Conservation (phyloP, 2,329 filamentous ascomycete species). For the Claviceps monticola region DNA sequence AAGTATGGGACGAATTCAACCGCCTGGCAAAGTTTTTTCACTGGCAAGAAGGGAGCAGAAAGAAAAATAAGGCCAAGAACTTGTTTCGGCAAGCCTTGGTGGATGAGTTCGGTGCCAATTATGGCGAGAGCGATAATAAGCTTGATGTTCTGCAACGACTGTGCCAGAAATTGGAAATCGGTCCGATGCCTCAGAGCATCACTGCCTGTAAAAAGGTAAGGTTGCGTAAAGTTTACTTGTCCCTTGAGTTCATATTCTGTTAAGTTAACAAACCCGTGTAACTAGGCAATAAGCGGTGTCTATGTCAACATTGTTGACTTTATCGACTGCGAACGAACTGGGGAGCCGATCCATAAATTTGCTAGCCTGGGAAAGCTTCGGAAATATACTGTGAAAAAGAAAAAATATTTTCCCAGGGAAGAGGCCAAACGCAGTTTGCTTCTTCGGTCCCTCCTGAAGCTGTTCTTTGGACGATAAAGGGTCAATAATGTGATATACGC, state of each 20-base stretch:
- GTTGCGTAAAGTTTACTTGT: not conserved
- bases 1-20: too few species aligned
- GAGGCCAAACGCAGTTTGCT: not conserved
- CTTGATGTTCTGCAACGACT: not conserved
- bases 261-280: too few species aligned
- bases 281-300: not conserved
- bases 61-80: not conserved
- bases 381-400: not conserved
- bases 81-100: not conserved
- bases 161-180: not conserved
- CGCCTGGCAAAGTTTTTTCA: too few species aligned
- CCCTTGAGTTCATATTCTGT: too few species aligned
- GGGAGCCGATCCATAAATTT: not conserved
- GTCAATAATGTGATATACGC: too few species aligned
- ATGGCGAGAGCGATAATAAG: not conserved
- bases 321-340: conserved; percentile 3
- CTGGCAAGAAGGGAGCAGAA: too few species aligned
- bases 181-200: not conserved
- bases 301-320: conserved; percentile 5
- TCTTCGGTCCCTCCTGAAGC: not conserved
- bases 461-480: not conserved
- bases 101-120: not conserved
- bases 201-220: conserved; percentile 3
- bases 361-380: not conserved
- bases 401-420: not conserved